Base-by-base conservation (phyloP, 202 grass and related monocot genomes). In the Carex arenaria region DNA sequence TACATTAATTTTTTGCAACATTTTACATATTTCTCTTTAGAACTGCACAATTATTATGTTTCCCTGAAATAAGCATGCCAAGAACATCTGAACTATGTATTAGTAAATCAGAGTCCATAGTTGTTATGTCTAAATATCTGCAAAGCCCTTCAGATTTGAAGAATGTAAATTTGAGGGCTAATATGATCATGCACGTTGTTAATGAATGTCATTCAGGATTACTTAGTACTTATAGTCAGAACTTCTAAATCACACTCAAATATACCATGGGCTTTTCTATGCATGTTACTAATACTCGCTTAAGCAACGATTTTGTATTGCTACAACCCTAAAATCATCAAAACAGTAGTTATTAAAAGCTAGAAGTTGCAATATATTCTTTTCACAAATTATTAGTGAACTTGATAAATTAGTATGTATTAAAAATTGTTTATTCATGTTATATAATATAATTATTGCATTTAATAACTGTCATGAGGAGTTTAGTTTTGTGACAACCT, bases 1-100 rank as follows among this genome's bases (percentile, higher is more conserved):
- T 93, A 89, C 43, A 36, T 88, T 57, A 19, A 17, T 3, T 80
- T 30, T 30, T 34, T 87, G 4, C 70, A 53, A 74, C 4, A 52
- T 74, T 31, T 2, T 53, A 60, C 7, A 54, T 67, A 23, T 42
- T 30, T 70, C 30, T 9, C 51, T 54, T 26, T 55, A 65, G 32
- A 42, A 61, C 36, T 17, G 19, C 43, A 52, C 20, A 36, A 38
- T 72, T 40, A 80, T 63, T 78, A 17, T 66, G 62, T 51, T 1
- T 38, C 20, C 4, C 19, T 19, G 51, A 84, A 77, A 66, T 10
- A 52, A 11, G 56, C 42, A 80, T 4, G 7, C 8, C 15, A 12
- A 62, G 38, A 80, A 63, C 4, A 22, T 64, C 20, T 64, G 10
- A 7, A 59, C 4, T 10, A n/a, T 10, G 14, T 20, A 34, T 59